phyloP scores from a whole-genome alignment of 345 rosid genomes.

The Salix exigua region DNA sequence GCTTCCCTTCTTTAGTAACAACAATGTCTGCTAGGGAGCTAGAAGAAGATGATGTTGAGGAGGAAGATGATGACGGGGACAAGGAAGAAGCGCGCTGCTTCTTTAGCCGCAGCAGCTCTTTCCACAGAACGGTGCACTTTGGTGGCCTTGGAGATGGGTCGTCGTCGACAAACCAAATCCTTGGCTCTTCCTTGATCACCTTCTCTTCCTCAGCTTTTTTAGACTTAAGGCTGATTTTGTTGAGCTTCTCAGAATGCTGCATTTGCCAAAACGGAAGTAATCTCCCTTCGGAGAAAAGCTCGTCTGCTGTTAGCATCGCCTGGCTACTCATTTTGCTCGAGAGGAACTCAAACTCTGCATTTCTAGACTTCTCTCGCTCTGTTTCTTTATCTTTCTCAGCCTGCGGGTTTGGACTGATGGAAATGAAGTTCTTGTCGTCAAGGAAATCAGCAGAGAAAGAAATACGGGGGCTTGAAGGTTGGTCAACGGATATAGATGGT shows the following conservation, averaged over 20 bases:
- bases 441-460: conserved; percentile 83
- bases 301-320: conserved; percentile 72
- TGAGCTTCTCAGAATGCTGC: conserved; percentile 66
- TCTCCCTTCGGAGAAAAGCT: conserved; percentile 85
- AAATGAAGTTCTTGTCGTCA: conserved; percentile 56
- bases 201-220: conserved; percentile 29
- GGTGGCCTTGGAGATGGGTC: conserved; percentile 98
- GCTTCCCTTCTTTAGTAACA: conserved; percentile 36
- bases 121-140: conserved; percentile 91
- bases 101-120: conserved; percentile 79
- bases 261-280: conserved; percentile 86
- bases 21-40: conserved; percentile 43
- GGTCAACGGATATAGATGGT: conserved; percentile 34
- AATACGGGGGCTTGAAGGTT: conserved; percentile 61
- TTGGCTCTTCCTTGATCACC: conserved; percentile 37
- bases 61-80: conserved; percentile 50
- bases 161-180: conserved; percentile 81
- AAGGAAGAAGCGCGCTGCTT: conserved; percentile 62
- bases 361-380: conserved; percentile 38
- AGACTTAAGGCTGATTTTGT: conserved; percentile 44
- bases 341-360: conserved; percentile 75
- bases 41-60: conserved; percentile 62
- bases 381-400: conserved; percentile 19
- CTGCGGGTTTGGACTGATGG: conserved; percentile 52
- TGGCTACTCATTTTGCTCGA: conserved; percentile 48